Base-by-base conservation (phyloP, 306 rosid species). In the Dalbergia cochinchinensis region DNA sequence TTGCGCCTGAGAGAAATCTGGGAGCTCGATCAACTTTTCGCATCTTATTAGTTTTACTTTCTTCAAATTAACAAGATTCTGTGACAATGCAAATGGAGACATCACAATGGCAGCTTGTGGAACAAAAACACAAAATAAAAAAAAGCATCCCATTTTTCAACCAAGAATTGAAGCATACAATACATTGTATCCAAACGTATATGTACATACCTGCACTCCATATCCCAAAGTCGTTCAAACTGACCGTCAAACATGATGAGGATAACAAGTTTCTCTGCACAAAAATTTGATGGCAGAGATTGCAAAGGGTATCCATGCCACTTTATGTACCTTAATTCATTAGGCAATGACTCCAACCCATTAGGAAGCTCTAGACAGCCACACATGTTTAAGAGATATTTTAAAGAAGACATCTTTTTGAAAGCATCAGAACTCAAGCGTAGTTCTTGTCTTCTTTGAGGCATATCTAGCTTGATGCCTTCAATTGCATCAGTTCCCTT, bases 171-270 rank as follows among this genome's bases (percentile, higher is more conserved):
- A 47, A 11, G 18, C 12, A 4, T 18, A 4, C 0, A 20, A 20
- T 20, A 20, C 22, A 20, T 1, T 20, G 22, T 20, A 20, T 20
- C 22, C 18, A 47, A 10, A 65, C 0, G 4, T 47, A 47, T 13
- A 50, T 26, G 4, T 55, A 8, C 8, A 3, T 35, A 54, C 79
- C 62, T 65, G 67, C 0, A 2, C 34, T 51, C 69, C 71, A 1
- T 61, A 1, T 61, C 14, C 84, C 84, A 84, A 2, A 84, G 71
- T n/a, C 47, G 47, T 54, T 62, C 6, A 14, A 84, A 2, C 55
- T 8, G 65, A 47, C 78, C 70, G 0, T 1, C 3, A 0, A 16
- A 55, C 84, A 79, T 41, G 6, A 0, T 11, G 15, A 84, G 18
- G 33, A 54, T 44, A 80, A 75, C 71, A 47, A 75, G 76, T 0